Evolutionary conservation across 1,284 basidiomycete genomes (phyloP), one percentile per base, ranked within the genome.

Genomic region (Ganoderma resinaceum): DNA sequence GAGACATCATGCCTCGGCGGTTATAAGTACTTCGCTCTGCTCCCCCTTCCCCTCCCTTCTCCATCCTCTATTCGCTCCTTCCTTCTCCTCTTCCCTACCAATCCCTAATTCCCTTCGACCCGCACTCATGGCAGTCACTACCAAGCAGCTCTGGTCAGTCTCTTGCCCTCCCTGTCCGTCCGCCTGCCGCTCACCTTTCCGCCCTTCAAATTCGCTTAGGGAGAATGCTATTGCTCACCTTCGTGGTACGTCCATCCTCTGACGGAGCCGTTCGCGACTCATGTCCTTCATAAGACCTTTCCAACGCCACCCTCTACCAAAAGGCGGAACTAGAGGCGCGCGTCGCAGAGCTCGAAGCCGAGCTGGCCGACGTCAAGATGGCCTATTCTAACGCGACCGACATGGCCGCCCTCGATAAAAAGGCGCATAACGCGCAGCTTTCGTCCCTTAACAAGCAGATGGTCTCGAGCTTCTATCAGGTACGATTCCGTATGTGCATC

Each of bases 361-460:
- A 93, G 78, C 80, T 92, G 33, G 80, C 83, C 33, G 85, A 90
- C 37, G 91, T 89, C 89, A 91, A 91, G 78, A 85, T 88, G 74
- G 90, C 89, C 37, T 89, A 91, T 74, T 81, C 87, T 23, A 83
- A 83, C 52, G 84, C 85, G 31, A 79, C 89, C 62, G 89, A 91
- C 65, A 81, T 83, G 37, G 85, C 85, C 37, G 88, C 91, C 67
- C 85, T 86, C 60, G 87, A 90, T 67, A 83, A 82, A 66, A 87
- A 86, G 72, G 81, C 86, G 78, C 87, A 89, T 85, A 88, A 90
- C 73, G 86, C 85, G 80, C 88, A 88, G 73, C 82, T 90, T 63
- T 82, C 85, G 63, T 82, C 86, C 65, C 83, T 91, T 73, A 88
- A 89, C 75, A 80, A 82, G 72, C 89, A 91, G 70, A 83, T 91